A percentile compares a stretch with the other conserved stretches of the same genome.
Conservation (phyloP, 108 stramenopile genomes). For the Cyclostephanos tholiformis region DNA sequence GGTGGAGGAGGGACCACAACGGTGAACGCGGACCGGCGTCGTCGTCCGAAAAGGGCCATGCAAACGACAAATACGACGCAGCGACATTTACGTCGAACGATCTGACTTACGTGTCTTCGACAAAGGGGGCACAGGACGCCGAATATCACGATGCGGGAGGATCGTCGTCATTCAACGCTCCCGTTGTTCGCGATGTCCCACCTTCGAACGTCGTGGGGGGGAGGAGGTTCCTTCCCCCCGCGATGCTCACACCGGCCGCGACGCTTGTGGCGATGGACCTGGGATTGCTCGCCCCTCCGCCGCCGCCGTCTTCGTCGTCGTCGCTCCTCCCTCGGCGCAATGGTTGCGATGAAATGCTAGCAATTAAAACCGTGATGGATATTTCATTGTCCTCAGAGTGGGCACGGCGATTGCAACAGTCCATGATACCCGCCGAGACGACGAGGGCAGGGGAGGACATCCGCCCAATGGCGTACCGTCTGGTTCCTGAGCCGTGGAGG, state of each 20-base stretch:
- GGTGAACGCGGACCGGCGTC: too few relatives aligned
- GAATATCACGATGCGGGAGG: background rate
- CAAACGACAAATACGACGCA: constrained; percentile 71
- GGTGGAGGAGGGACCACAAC: too few relatives aligned
- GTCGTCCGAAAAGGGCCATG: constrained; percentile 13
- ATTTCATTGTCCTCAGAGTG: constrained; percentile 55
- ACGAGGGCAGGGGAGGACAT: constrained; percentile 64
- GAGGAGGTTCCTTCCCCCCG: constrained; percentile 59
- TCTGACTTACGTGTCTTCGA: too few relatives aligned
- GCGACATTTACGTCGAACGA: too few relatives aligned
- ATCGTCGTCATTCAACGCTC: background rate
- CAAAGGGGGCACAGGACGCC: constrained; percentile 39
- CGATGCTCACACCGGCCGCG: constrained; percentile 63
- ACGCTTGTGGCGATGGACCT: constrained; percentile 40
- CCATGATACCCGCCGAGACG: constrained; percentile 60
- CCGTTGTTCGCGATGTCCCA: too few relatives aligned
- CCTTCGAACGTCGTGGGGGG: constrained; percentile 15
- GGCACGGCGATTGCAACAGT: constrained; percentile 49
- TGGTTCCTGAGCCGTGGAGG: constrained; percentile 75
- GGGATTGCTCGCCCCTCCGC: background rate
- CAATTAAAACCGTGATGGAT: constrained; percentile 42
- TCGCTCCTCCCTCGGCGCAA: background rate
- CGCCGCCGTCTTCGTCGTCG: background rate
- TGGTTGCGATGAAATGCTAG: background rate
- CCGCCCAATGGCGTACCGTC: constrained; percentile 73